Conservation (phyloP, 441 rosid genomes). For the Biscutella laevigata region DNA sequence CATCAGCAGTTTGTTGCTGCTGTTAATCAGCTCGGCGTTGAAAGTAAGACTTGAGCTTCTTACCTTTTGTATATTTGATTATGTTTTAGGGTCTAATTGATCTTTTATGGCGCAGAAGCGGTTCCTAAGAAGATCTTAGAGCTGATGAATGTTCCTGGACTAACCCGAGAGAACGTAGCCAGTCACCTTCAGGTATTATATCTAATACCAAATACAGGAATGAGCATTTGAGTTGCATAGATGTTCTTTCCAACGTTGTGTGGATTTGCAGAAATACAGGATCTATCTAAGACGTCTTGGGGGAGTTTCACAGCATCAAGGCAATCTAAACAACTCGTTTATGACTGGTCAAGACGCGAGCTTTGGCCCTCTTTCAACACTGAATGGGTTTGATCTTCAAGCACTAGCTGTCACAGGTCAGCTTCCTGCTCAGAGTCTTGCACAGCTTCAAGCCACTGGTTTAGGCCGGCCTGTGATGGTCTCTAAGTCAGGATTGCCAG, state of each 20-base stretch:
- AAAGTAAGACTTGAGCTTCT: constrained; percentile 45
- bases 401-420: constrained; percentile 76
- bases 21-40: constrained; percentile 89
- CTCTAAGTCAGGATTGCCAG: constrained; percentile 41
- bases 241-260: not conserved
- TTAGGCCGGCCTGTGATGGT: constrained; percentile 47
- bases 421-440: constrained; percentile 80
- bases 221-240: not conserved
- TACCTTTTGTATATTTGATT: not conserved
- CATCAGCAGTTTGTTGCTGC: constrained; percentile 94
- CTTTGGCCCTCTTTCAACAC: constrained; percentile 53
- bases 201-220: not conserved
- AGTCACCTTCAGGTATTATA: constrained; percentile 90
- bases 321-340: constrained; percentile 48
- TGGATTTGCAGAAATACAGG: constrained; percentile 67
- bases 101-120: constrained; percentile 42
- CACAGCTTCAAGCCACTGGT: constrained; percentile 80
- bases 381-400: constrained; percentile 70
- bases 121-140: constrained; percentile 93
- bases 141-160: constrained; percentile 92
- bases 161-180: constrained; percentile 91
- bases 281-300: constrained; percentile 91
- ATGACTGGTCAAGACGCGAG: constrained; percentile 58
- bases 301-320: constrained; percentile 74
- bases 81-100: not conserved